Percentiles rank a stretch among this genome's conserved stretches.
Evolutionary conservation across 192 early-diverging fungal genomes (phyloP).

Genomic region (Gryganskiella cystojenkinii): DNA sequence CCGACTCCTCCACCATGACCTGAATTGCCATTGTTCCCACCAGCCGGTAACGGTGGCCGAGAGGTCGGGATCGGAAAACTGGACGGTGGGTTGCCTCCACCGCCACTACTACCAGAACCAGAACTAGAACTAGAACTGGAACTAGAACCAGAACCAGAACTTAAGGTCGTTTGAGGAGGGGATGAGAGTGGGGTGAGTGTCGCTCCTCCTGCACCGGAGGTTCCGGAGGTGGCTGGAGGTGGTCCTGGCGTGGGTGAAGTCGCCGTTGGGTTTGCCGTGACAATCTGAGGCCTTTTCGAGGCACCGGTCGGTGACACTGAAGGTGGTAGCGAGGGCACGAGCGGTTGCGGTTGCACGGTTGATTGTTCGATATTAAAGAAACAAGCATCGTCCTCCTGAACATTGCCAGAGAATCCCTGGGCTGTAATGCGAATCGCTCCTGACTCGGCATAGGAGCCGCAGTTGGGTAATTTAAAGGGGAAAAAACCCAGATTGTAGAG

Average conservation of each 20-base stretch:
- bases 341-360: neutral
- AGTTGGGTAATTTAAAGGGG: slow-evolving; percentile 10
- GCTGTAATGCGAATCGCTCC: slow-evolving; percentile 16
- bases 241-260: too few species aligned
- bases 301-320: too few species aligned
- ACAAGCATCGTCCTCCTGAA: neutral
- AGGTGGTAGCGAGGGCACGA: neutral
- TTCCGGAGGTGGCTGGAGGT: too few species aligned
- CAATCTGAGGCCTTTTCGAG: too few species aligned
- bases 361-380: slow-evolving; percentile 8
- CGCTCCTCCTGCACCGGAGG: too few species aligned
- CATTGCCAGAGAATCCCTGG: neutral
- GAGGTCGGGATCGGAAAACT: neutral
- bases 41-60: neutral
- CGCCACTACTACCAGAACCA: neutral
- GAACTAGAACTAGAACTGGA: neutral
- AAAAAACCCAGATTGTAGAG: neutral
- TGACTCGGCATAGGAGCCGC: slow-evolving; percentile 1
- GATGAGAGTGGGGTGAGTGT: neutral
- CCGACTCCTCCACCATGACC: neutral
- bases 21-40: neutral
- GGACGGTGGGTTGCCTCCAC: neutral
- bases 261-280: too few species aligned
- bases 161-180: neutral
- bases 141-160: neutral